Evolutionary conservation across 2,329 filamentous ascomycete species (phyloP).

Genomic region (Sarocladium strictum): DNA sequence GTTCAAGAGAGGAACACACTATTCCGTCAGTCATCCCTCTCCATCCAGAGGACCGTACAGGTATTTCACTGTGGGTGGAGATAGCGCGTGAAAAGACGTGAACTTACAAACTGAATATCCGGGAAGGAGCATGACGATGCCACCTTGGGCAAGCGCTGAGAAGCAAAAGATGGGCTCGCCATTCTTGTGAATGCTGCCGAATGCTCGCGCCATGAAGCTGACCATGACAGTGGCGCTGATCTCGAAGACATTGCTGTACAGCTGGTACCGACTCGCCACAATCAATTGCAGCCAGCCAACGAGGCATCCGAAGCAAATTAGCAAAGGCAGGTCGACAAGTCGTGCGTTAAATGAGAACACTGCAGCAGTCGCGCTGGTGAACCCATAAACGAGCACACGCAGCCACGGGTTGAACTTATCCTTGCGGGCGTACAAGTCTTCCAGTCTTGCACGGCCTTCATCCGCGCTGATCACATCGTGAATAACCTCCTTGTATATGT

Average conservation of each 20-base stretch:
- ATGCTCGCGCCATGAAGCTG: conserved; percentile 56
- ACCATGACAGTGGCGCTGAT: conserved; percentile 55
- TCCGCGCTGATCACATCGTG: conserved; percentile 54
- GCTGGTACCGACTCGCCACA: conserved; percentile 60
- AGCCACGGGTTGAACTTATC: conserved; percentile 47
- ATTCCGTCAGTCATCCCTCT: not conserved
- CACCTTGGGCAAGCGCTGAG: conserved; percentile 57
- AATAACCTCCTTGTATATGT: conserved; percentile 60
- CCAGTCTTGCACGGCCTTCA: conserved; percentile 47
- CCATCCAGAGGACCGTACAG: not conserved
- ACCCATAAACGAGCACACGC: conserved; percentile 61
- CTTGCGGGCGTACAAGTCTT: conserved; percentile 47
- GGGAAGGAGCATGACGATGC: conserved; percentile 60
- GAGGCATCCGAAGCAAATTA: conserved; percentile 60
- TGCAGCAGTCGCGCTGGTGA: conserved; percentile 65
- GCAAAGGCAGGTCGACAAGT: conserved; percentile 65
- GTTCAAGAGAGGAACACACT: conserved; percentile 49
- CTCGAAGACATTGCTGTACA: conserved; percentile 63
- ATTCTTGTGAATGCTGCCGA: conserved; percentile 47
- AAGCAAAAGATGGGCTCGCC: conserved; percentile 53
- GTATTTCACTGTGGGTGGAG: not conserved
- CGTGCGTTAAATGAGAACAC: conserved; percentile 71
- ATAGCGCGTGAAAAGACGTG: not conserved
- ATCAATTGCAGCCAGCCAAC: conserved; percentile 66
- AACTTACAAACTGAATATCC: conserved; percentile 54